Base-by-base conservation (phyloP, 768 basidiomycete species). In the Pleurotus giganteus region DNA sequence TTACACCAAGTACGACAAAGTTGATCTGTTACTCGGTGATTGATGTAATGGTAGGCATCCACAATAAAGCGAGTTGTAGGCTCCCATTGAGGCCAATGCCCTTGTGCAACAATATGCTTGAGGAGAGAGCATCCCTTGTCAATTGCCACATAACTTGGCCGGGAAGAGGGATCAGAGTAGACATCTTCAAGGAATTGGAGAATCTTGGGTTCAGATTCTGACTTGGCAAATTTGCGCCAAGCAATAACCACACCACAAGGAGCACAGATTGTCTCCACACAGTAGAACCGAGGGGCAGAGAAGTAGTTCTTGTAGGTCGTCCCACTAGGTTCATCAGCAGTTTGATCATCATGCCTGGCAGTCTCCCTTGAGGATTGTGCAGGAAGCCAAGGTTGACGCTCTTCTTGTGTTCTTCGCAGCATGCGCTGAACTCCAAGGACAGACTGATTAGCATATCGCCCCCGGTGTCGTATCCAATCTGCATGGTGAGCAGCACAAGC, bases 1-100 rank as follows among this genome's bases (percentile, higher is more conserved):
- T 70, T 70, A 54, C 69, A 71, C 58, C 61, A 67, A 55, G 54
- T 59, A 2, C 54, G 54, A 57, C 69, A 71, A 4, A 73, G 31
- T 13, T 46, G 6, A 58, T 72, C 67, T 26, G 57, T 49, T 45
- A 57, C 43, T 4, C 56, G 28, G 49, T 72, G 69, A 39, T 66
- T 65, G 37, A 52, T 61, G 41, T 65, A 63, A 47, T 61, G 63
- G 39, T 61, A 65, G 8, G 60, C 32, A 57, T 66, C 63, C 1
- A 66, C 62, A 58, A 65, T 65, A 44, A 65, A 65, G 4, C 57
- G 21, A 31, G 59, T 64, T 13, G 58, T 59, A n/a, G 28, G 31
- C 44, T 46, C 43, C 60, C 60, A 62, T 8, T 17, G 15, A 46
- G 39, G 28, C 53, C 50, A 55, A 39, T 50, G 23, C 13, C 51